Percentiles rank a stretch among this genome's conserved stretches.
These are phyloP conservation scores for Pittosporum tobira DNA, from an alignment of 129 eudicot species.

Conservation along the genomic window DNA sequence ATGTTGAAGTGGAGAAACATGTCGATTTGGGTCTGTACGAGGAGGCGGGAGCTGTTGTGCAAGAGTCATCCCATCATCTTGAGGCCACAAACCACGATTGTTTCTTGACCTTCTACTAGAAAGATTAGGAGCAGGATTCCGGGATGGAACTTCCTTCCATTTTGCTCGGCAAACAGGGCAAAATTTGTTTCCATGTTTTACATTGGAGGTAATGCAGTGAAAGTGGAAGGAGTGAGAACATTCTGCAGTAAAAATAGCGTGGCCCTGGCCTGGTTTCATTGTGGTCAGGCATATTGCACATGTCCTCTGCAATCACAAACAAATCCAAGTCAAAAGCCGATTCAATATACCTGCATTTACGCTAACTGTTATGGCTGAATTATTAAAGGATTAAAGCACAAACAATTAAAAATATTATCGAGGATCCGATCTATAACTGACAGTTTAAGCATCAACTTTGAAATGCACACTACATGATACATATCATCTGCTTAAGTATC, in stretches of 20 bases:
- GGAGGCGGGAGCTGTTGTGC: slow-evolving; percentile 36
- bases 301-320: slow-evolving; percentile 35
- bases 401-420: not conserved
- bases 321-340: slow-evolving; percentile 1
- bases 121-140: slow-evolving; percentile 34
- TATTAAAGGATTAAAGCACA: not conserved
- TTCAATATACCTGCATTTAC: not conserved
- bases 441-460: no score
- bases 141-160: slow-evolving; percentile 86
- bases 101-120: slow-evolving; percentile 31
- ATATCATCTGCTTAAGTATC: no score
- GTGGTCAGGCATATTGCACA: slow-evolving; percentile 87
- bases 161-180: slow-evolving; percentile 89
- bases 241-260: slow-evolving; percentile 93
- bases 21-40: slow-evolving; percentile 18
- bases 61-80: slow-evolving; percentile 33
- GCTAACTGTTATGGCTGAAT: not conserved
- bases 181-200: slow-evolving; percentile 73
- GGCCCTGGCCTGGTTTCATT: slow-evolving; percentile 69
- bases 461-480: no score
- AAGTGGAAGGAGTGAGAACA: slow-evolving; percentile 94
- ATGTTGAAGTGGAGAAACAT: slow-evolving; percentile 32
- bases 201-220: slow-evolving; percentile 80
- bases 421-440: no score
- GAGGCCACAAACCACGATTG: slow-evolving; percentile 38